Evolutionary conservation across 1,284 basidiomycete species (phyloP).

Genomic region (Porogramme epimiltina): DNA sequence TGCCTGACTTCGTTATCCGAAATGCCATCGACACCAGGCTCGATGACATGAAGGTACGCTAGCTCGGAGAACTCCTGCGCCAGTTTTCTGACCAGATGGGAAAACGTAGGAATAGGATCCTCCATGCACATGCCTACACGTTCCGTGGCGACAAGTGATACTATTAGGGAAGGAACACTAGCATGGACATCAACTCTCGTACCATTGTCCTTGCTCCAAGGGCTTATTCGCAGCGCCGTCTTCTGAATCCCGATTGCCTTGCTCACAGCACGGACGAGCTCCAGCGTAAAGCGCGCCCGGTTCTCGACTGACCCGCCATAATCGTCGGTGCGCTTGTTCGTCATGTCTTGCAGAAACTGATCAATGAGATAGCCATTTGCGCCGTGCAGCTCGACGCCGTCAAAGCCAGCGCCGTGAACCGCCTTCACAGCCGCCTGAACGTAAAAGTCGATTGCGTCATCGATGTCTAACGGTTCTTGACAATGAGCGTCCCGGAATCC

Average conservation of each 20-base stretch:
- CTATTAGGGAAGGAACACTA: background rate
- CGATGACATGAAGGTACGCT: conserved; percentile 51
- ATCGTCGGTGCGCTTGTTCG: conserved; percentile 55
- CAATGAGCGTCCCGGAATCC: background rate
- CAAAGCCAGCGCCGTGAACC: conserved; percentile 32
- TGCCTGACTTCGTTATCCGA: no score
- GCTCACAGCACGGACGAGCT: conserved; percentile 45
- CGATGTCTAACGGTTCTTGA: conserved; percentile 23
- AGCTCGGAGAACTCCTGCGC: conserved; percentile 38
- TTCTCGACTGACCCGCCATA: conserved; percentile 59
- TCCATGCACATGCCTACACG: conserved; percentile 38
- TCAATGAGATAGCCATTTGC: conserved; percentile 41
- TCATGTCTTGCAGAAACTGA: conserved; percentile 38
- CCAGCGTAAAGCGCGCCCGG: conserved; percentile 47
- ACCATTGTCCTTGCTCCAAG: conserved; percentile 45
- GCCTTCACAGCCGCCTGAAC: conserved; percentile 28
- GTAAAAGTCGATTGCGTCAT: conserved; percentile 25
- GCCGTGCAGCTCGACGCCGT: conserved; percentile 37
- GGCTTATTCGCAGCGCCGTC: conserved; percentile 53
- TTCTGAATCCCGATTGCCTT: conserved; percentile 40
- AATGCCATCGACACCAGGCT: conserved; percentile 27
- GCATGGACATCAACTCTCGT: background rate
- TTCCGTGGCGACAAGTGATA: background rate
- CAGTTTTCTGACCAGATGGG: conserved; percentile 31
- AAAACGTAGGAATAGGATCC: conserved; percentile 39